These are phyloP conservation scores for Leishmania turanica DNA, from an alignment of 208 protist species.

Conservation along the genomic window DNA sequence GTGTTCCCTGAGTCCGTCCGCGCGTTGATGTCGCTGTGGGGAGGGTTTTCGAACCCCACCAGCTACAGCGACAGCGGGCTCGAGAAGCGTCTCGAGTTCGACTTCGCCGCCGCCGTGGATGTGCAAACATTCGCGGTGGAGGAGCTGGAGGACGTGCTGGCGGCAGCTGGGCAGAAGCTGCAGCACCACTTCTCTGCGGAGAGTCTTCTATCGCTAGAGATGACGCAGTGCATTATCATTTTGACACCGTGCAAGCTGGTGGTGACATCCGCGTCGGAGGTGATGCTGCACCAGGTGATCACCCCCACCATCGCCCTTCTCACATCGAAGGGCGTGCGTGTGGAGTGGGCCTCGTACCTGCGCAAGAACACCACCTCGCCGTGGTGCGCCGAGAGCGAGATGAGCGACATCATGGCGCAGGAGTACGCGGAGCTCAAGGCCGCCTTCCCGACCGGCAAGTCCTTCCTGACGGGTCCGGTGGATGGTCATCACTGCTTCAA, in stretches of 20 bases:
- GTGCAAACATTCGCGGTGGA: constrained; percentile 29
- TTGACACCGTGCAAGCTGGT: constrained; percentile 51
- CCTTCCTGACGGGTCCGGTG: constrained; percentile 83
- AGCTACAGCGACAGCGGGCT: constrained; percentile 59
- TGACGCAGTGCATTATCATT: constrained; percentile 54
- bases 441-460: constrained; percentile 71
- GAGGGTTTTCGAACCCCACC: constrained; percentile 65
- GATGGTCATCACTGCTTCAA: constrained; percentile 88
- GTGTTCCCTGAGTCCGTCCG: constrained; percentile 80
- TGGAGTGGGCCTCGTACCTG: constrained; percentile 86
- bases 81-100: constrained; percentile 88
- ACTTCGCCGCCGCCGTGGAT: constrained; percentile 49
- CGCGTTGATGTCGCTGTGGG: constrained; percentile 86
- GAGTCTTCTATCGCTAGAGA: constrained; percentile 44
- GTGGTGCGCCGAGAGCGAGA: constrained; percentile 55
- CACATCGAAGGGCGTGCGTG: constrained; percentile 25
- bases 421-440: constrained; percentile 89
- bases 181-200: constrained; percentile 26
- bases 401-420: constrained; percentile 83
- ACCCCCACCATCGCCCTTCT: constrained; percentile 47
- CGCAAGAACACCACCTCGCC: constrained; percentile 83
- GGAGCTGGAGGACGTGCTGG: constrained; percentile 48
- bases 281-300: constrained; percentile 74
- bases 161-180: constrained; percentile 42
- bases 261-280: constrained; percentile 49